Percentiles rank a stretch among this genome's conserved stretches.
Conservation (phyloP, 2,329 filamentous ascomycete genomes). For the Grosmannia huntii region DNA sequence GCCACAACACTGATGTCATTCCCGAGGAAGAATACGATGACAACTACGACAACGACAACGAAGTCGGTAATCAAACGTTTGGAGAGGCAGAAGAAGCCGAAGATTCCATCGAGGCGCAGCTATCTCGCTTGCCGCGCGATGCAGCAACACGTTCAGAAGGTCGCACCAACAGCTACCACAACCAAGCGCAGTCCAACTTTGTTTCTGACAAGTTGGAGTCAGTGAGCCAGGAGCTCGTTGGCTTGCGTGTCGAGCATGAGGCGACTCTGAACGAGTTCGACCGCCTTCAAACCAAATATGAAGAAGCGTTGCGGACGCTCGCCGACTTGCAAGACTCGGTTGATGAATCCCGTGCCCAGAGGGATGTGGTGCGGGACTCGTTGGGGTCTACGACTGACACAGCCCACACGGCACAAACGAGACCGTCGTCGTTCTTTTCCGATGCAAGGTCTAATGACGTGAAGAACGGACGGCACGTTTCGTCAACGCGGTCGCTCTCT, state of each 20-base stretch:
- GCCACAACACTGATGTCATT: constrained; percentile 38
- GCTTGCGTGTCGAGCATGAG: constrained; percentile 84
- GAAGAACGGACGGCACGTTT: constrained; percentile 53
- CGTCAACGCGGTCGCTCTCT: constrained; percentile 82
- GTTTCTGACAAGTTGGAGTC: constrained; percentile 87
- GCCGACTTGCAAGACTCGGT: constrained; percentile 75
- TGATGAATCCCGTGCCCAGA: constrained; percentile 62
- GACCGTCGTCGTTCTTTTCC: constrained; percentile 76
- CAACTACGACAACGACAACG: constrained; percentile 16
- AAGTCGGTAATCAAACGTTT: background rate
- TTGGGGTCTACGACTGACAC: constrained; percentile 40
- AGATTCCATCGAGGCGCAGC: constrained; percentile 12
- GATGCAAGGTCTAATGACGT: constrained; percentile 58
- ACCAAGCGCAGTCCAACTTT: constrained; percentile 68
- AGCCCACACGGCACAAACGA: constrained; percentile 34
- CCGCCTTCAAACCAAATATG: constrained; percentile 74
- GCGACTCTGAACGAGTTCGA: constrained; percentile 70
- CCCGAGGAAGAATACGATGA: constrained; percentile 31
- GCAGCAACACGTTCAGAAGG: background rate
- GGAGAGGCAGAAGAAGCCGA: background rate
- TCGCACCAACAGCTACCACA: constrained; percentile 31
- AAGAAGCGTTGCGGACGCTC: constrained; percentile 70
- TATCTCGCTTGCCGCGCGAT: constrained; percentile 7
- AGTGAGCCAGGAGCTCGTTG: constrained; percentile 82
- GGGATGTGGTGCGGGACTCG: constrained; percentile 36